Evolutionary conservation across 495 filamentous ascomycete species (phyloP).

Genomic region (Aspergillus sparsus): DNA sequence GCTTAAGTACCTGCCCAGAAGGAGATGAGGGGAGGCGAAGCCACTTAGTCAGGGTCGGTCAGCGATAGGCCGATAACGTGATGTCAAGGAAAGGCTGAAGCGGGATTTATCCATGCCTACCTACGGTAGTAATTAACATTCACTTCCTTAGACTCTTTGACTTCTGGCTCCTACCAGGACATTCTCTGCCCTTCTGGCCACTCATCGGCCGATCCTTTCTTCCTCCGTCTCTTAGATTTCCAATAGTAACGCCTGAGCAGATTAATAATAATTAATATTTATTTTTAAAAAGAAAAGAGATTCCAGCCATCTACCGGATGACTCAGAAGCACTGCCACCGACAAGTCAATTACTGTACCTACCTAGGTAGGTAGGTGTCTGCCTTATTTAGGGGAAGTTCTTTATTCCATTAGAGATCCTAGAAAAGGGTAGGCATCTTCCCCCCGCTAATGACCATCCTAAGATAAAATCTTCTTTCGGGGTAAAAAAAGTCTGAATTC

Average conservation of each 20-base stretch:
- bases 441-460: neutral
- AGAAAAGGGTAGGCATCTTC: neutral
- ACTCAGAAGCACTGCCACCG: constrained; percentile 11
- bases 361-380: neutral
- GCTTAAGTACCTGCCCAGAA: constrained; percentile 26
- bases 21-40: constrained; percentile 38
- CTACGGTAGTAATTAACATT: constrained; percentile 9
- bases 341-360: constrained; percentile 12
- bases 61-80: constrained; percentile 42
- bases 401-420: neutral
- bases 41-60: constrained; percentile 43
- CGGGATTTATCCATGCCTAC: constrained; percentile 8
- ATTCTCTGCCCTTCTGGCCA: constrained; percentile 20
- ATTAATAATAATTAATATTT: constrained; percentile 10
- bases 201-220: constrained; percentile 19
- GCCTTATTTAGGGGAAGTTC: neutral
- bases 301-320: constrained; percentile 11
- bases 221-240: constrained; percentile 7
- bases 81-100: constrained; percentile 30
- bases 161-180: constrained; percentile 24
- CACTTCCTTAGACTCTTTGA: constrained; percentile 9
- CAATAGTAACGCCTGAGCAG: constrained; percentile 7
- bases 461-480: neutral
- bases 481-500: neutral
- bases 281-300: neutral